Percentiles rank a stretch among this genome's conserved stretches.
These are phyloP conservation scores for Ceratobasidium sp. DNA, from an alignment of 1,284 basidiomycete species.

Conservation along the genomic window DNA sequence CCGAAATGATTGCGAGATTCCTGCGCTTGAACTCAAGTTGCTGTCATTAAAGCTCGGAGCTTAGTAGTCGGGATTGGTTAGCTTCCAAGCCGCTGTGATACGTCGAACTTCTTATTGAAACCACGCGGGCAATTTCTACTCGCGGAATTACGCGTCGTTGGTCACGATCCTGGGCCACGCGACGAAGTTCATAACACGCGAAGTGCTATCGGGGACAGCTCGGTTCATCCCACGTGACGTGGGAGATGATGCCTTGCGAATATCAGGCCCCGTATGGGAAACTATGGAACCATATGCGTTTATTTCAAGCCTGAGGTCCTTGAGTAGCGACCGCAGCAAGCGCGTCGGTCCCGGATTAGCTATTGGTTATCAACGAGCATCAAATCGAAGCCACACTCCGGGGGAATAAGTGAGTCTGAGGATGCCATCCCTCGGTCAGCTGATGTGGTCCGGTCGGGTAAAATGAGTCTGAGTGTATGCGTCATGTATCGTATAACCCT, in stretches of 20 bases:
- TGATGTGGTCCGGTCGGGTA: too few relatives aligned
- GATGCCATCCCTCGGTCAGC: too few relatives aligned
- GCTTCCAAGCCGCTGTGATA: background rate
- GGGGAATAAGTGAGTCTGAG: too few relatives aligned
- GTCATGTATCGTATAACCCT: too few relatives aligned
- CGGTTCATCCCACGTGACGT: background rate
- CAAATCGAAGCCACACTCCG: background rate
- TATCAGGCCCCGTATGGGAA: background rate
- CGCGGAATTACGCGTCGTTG: too few relatives aligned
- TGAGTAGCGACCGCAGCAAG: background rate
- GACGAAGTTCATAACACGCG: background rate
- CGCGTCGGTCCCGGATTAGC: background rate
- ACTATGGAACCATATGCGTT: background rate
- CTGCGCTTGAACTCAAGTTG: background rate
- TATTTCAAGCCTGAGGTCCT: background rate
- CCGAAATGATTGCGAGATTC: conserved; percentile 27
- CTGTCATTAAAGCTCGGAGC: background rate
- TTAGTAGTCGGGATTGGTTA: background rate
- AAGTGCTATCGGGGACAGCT: conserved; percentile 13
- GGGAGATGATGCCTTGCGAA: background rate
- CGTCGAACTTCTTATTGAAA: background rate
- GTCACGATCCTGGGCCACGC: background rate
- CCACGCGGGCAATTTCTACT: too few relatives aligned
- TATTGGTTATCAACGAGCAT: background rate
- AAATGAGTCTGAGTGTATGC: too few relatives aligned